Evolutionary conservation across 768 basidiomycete species (phyloP), one percentile per base, ranked within the genome.

Genomic region (Piloderma croceum): DNA sequence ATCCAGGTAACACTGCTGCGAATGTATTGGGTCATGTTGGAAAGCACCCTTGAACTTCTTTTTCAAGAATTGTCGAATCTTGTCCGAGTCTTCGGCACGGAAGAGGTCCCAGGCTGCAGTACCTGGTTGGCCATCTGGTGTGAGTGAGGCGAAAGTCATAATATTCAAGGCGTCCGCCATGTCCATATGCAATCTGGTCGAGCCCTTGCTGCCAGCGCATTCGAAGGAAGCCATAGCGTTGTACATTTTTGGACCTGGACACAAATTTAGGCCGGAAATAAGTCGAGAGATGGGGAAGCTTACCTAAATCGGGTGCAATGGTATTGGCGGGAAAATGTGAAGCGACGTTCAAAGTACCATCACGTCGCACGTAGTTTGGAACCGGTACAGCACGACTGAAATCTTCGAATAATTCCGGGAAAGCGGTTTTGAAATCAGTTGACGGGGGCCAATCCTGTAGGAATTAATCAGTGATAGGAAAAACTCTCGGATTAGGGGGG

Each of bases 91-190:
- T 40, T 84, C 75, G 0, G 89, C 80, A 19, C 79, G 75, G 67
- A 78, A 97, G 34, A 98, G 67, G 57, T 96, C 91, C 93, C 93
- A 98, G 1, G 81, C 87, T 0, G 93, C 93, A 49, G 76, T 80
- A 3, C 93, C 93, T 2, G 74, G 73, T 22, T 62, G 60, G 5
- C 74, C 73, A 22, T 83, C 79, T 19, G 84, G 73, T 11, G 53
- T 63, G 7, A 66, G 58, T 34, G 71, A 63, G 7, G 91, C 77
- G 55, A 79, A 81, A 1, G 88, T 74, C 86, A 96, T 88, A 45
- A 97, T 74, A 58, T 97, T 97, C 45, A 96, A 65, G 4, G 93
- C 92, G 51, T 92, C 91, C 0, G 87, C 87, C 78, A 92, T 89
- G 60, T 90, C 90, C 88, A 94, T 90, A 51, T 96, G 93, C 37